Evolutionary conservation across 177 flowering plant species (phyloP).

Genomic region (Vitis hybrid): DNA sequence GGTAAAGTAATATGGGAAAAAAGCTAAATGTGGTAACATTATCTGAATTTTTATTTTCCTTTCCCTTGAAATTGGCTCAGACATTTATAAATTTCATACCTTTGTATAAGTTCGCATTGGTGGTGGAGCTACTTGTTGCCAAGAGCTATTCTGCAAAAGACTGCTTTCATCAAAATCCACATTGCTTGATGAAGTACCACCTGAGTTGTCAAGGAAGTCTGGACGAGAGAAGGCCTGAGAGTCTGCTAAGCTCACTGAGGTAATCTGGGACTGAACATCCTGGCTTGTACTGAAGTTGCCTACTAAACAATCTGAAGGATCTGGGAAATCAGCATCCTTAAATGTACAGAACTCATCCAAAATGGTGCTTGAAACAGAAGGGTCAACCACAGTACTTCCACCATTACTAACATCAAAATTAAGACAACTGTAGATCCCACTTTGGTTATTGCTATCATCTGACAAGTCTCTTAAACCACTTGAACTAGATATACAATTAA

Average conservation of each 20-base stretch:
- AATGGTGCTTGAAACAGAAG: constrained; percentile 57
- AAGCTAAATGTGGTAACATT: no score
- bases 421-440: constrained; percentile 60
- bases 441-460: constrained; percentile 58
- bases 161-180: constrained; percentile 72
- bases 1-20: no score
- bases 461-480: constrained; percentile 49
- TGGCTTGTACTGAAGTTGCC: constrained; percentile 71
- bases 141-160: constrained; percentile 65
- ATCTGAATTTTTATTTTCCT: no score
- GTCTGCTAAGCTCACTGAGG: constrained; percentile 73
- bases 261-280: constrained; percentile 92
- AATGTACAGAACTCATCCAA: constrained; percentile 58
- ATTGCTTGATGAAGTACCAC: constrained; percentile 89
- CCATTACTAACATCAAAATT: constrained; percentile 56
- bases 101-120: constrained; percentile 90
- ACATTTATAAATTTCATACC: constrained; percentile 35
- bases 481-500: constrained; percentile 33
- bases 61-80: no score
- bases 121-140: constrained; percentile 79
- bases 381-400: constrained; percentile 56
- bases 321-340: constrained; percentile 51
- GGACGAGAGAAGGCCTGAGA: constrained; percentile 71
- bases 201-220: constrained; percentile 77
- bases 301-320: constrained; percentile 59